Evolutionary conservation across 805 yeast species (phyloP).

Genomic region (Wickerhamomyces strasburgensis): DNA sequence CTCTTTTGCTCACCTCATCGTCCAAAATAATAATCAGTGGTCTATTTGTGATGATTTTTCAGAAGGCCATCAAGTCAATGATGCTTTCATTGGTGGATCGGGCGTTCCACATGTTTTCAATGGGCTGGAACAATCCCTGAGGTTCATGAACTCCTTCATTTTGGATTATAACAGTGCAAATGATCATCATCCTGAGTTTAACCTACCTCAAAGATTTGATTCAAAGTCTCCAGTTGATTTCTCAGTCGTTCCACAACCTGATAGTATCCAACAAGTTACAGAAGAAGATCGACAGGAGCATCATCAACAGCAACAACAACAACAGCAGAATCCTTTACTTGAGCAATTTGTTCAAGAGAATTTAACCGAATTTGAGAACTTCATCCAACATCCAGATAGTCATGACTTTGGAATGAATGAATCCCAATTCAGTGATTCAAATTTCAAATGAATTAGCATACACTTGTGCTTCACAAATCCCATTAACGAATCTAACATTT

Average conservation of each 20-base stretch:
- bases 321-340: constrained; percentile 8
- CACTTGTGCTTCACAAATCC: too few relatives aligned
- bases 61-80: constrained; percentile 75
- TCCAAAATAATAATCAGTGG: constrained; percentile 58
- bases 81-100: constrained; percentile 58
- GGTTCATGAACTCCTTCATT: constrained; percentile 50
- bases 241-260: constrained; percentile 5
- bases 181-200: constrained; percentile 21
- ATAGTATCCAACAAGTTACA: too few relatives aligned
- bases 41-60: constrained; percentile 80
- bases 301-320: constrained; percentile 2
- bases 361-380: constrained; percentile 11
- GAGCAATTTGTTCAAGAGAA: constrained; percentile 15
- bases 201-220: constrained; percentile 19
- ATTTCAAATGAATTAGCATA: too few relatives aligned
- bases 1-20: constrained; percentile 53
- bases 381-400: constrained; percentile 12
- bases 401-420: constrained; percentile 5
- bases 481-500: too few relatives aligned
- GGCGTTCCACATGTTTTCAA: constrained; percentile 65
- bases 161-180: constrained; percentile 38
- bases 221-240: constrained; percentile 18
- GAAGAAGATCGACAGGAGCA: too few relatives aligned
- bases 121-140: constrained; percentile 48
- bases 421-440: too few relatives aligned